These are phyloP conservation scores for Paecilomyces fulvus DNA, from an alignment of 2,329 filamentous ascomycete genomes.

Conservation along the genomic window DNA sequence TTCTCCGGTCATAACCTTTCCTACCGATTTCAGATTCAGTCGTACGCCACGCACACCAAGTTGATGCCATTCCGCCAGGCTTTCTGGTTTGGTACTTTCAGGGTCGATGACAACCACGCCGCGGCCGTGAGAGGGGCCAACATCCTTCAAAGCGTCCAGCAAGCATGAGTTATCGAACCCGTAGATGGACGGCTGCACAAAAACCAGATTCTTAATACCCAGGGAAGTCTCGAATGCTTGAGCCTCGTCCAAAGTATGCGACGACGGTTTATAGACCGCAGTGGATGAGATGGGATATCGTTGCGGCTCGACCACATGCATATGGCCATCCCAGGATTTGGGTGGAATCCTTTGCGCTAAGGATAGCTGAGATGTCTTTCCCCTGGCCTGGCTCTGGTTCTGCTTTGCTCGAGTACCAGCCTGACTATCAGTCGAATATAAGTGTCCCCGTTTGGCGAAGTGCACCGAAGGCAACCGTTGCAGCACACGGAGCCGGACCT, in stretches of 20 bases:
- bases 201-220: slow-evolving; percentile 47
- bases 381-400: neutral
- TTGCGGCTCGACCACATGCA: slow-evolving; percentile 52
- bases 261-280: slow-evolving; percentile 45
- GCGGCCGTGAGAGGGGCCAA: slow-evolving; percentile 44
- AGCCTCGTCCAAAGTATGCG: slow-evolving; percentile 45
- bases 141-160: slow-evolving; percentile 42
- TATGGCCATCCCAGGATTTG: slow-evolving; percentile 52
- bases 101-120: slow-evolving; percentile 52
- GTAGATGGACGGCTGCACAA: slow-evolving; percentile 56
- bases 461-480: neutral
- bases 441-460: neutral
- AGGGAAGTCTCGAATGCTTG: slow-evolving; percentile 43
- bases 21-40: slow-evolving; percentile 50
- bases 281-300: slow-evolving; percentile 41
- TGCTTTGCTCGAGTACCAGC: neutral
- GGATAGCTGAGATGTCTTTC: slow-evolving; percentile 1
- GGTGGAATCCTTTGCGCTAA: slow-evolving; percentile 20
- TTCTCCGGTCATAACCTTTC: slow-evolving; percentile 29
- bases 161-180: slow-evolving; percentile 53
- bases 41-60: slow-evolving; percentile 53
- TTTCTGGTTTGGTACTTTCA: slow-evolving; percentile 24
- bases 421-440: slow-evolving; percentile 4
- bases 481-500: neutral
- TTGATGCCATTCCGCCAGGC: slow-evolving; percentile 46